A percentile compares a stretch with the other conserved stretches of the same genome.
Evolutionary conservation across 345 rosid genomes (phyloP).

Genomic region (Hypericum androsaemum): DNA sequence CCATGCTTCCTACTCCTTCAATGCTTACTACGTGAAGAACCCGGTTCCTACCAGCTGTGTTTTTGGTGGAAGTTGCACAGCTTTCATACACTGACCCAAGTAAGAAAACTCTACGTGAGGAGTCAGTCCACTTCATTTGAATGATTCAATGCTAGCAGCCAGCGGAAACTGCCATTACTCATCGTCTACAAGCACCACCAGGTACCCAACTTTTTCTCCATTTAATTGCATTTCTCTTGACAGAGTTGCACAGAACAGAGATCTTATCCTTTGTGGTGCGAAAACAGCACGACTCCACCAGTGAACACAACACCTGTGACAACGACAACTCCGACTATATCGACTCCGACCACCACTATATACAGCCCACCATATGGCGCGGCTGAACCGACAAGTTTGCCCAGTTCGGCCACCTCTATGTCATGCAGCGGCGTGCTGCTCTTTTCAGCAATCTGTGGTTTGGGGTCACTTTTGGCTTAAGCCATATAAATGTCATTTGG

Average conservation of each 20-base stretch:
- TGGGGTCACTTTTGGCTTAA: conserved; percentile 33
- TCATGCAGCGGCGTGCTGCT: conserved; percentile 33
- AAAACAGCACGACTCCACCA: conserved; percentile 59
- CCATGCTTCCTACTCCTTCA: conserved; percentile 95
- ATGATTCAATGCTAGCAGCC: conserved; percentile 41
- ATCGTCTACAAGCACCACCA: conserved; percentile 30
- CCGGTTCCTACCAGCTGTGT: conserved; percentile 86
- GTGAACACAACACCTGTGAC: conserved; percentile 20
- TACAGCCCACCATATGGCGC: conserved; percentile 30
- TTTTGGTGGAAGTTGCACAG: too few relatives aligned
- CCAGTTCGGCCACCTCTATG: conserved; percentile 54
- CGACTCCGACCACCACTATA: conserved; percentile 11
- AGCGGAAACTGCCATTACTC: conserved; percentile 65
- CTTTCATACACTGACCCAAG: conserved; percentile 84
- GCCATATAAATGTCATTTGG: conserved; percentile 24
- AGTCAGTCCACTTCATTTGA: too few relatives aligned
- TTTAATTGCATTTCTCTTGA: not conserved
- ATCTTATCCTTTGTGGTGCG: not conserved
- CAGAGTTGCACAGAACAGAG: not conserved
- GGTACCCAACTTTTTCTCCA: conserved; percentile 20
- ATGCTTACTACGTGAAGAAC: conserved; percentile 88
- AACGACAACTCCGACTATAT: conserved; percentile 41
- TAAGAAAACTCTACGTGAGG: conserved; percentile 41
- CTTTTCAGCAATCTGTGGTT: conserved; percentile 25
- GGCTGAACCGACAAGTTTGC: conserved; percentile 71